Evolutionary conservation across 2,329 filamentous ascomycete genomes (phyloP).

Genomic region (Aureobasidium pullulans): DNA sequence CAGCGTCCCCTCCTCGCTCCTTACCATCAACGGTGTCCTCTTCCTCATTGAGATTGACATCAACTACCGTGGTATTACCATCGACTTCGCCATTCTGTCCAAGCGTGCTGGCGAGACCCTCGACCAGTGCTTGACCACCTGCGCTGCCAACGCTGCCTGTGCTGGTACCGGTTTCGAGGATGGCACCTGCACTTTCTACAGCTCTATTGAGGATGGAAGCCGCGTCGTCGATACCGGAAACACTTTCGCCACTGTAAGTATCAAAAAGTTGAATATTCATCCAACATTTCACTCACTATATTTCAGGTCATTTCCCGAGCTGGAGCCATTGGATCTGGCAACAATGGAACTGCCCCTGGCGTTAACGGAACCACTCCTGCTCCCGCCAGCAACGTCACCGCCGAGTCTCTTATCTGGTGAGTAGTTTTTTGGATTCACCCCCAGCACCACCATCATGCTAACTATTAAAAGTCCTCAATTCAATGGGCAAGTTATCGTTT

Average conservation of each 20-base stretch:
- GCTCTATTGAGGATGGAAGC: neutral
- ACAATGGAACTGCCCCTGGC: neutral
- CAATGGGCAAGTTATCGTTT: neutral
- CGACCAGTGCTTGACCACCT: neutral
- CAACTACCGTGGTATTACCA: neutral
- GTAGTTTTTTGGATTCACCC: neutral
- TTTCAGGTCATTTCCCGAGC: neutral
- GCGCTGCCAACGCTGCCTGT: neutral
- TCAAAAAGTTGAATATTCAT: too few relatives aligned
- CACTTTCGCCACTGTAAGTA: neutral
- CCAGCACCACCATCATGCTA: neutral
- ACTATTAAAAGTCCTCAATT: neutral
- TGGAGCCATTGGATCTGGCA: neutral
- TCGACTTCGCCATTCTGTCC: neutral
- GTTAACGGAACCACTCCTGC: neutral
- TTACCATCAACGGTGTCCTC: neutral
- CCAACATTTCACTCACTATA: too few relatives aligned
- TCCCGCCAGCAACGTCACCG: neutral
- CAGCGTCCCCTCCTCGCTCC: neutral
- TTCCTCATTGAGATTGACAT: neutral
- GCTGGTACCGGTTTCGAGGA: neutral
- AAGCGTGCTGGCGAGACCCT: neutral
- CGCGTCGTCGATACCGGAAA: too few relatives aligned
- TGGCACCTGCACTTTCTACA: conserved; percentile 7
- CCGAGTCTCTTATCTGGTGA: conserved; percentile 3